A percentile compares a stretch with the other conserved stretches of the same genome.
Evolutionary conservation across 2,329 filamentous ascomycete genomes (phyloP).

Genomic region (Didymella sp.): DNA sequence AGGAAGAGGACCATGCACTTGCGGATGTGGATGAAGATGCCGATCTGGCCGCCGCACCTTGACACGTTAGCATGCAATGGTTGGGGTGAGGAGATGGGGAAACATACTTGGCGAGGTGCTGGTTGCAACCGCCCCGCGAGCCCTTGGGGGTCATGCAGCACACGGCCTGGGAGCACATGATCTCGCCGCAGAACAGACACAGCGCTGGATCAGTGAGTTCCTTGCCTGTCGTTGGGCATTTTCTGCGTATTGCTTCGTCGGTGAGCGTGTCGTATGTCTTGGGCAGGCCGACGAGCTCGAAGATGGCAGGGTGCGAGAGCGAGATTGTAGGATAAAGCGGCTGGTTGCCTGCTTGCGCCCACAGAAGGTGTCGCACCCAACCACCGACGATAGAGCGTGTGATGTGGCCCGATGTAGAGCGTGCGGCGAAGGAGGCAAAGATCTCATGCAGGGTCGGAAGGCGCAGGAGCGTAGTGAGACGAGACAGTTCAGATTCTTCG

Average conservation of each 20-base stretch:
- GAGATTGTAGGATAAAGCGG: conserved; percentile 55
- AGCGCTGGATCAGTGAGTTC: conserved; percentile 90
- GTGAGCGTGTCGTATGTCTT: conserved; percentile 92
- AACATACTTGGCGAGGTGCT: conserved; percentile 84
- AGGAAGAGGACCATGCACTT: conserved; percentile 93
- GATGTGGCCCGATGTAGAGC: conserved; percentile 36
- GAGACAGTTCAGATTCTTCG: conserved; percentile 78
- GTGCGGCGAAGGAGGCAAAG: conserved; percentile 63
- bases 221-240: conserved; percentile 88
- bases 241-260: conserved; percentile 83
- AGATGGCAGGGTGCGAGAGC: conserved; percentile 85
- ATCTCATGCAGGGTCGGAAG: conserved; percentile 82
- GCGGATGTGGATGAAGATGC: conserved; percentile 95
- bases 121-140: conserved; percentile 70
- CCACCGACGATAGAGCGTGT: conserved; percentile 64
- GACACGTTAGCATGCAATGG: conserved; percentile 15
- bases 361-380: conserved; percentile 74
- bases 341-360: conserved; percentile 47
- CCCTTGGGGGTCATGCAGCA: conserved; percentile 77
- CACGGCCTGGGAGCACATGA: conserved; percentile 92
- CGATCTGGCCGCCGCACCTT: conserved; percentile 87
- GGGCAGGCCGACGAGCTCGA: conserved; percentile 90
- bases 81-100: background rate
- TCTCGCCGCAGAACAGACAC: conserved; percentile 94
- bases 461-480: conserved; percentile 76